Evolutionary conservation across 768 basidiomycete species (phyloP), one percentile per base, ranked within the genome.

Genomic region (Tricholoma furcatifolium): DNA sequence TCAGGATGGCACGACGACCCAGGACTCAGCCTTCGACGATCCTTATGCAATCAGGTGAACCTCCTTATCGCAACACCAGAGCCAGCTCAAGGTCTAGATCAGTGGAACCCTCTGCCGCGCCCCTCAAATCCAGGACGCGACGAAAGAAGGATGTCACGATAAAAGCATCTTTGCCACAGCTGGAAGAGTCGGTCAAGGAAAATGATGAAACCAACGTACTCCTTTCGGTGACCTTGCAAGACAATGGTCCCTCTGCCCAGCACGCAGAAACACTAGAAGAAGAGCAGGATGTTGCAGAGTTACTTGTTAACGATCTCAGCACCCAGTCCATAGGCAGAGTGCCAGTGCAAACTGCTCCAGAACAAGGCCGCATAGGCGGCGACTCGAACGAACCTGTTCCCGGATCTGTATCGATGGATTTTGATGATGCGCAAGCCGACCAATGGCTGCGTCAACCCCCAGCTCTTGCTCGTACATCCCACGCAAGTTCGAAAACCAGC

Each of bases 31-130:
- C 20, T 49, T 6, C 18, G 12, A n/a, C 15, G 20, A 47, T 24
- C 6, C n/a, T 41, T 9, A n/a, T 41, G 8, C 8, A 23, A 15
- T n/a, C 50, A 8, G 11, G 17, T 14, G 59, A 60, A 43, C 60
- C 68, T 39, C 69, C 72, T 9, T 70, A 65, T 55, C 60, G 62
- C 34, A 70, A 70, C 54, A 71, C 71, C 2, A 27, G 27, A 27
- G 27, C 27, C 27, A 64, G 74, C 18, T 66, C 70, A 0, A 54
- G 67, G 15, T 70, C 71, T 23, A 66, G 62, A 20, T 68, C 69
- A 9, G 62, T 70, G 14, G 67, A 70, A 39, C 68, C 69, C 32
- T 32, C 56, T 34, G 41, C 27, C 2, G 27, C 32, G 31, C 59
- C 54, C 41, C 44, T 53, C 27, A 51, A 24, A 2, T 10, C 38